Conservation (phyloP, 2,329 filamentous ascomycete species). For the Sarocladiaceae sp. region DNA sequence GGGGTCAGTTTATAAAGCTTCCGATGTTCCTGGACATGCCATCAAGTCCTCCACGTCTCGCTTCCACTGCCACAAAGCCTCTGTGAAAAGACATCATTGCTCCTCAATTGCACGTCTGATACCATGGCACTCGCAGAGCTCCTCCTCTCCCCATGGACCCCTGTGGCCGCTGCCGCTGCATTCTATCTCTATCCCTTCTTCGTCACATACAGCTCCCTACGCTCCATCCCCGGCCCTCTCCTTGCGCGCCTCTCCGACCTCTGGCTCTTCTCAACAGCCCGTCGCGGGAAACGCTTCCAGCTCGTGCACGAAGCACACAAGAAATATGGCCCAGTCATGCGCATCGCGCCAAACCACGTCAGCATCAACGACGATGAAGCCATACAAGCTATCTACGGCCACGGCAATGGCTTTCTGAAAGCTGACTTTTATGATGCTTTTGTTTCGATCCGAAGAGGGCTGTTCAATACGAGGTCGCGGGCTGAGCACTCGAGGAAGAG, state of each 20-base stretch:
- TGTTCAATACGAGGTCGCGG: constrained; percentile 87
- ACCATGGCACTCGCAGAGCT: constrained; percentile 25
- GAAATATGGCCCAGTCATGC: constrained; percentile 72
- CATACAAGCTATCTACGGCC: constrained; percentile 73
- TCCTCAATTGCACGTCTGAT: no score
- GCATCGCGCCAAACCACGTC: constrained; percentile 81
- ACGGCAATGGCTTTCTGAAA: constrained; percentile 73
- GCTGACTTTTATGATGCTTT: constrained; percentile 89
- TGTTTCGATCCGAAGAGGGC: constrained; percentile 76
- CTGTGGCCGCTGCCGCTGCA: constrained; percentile 16
- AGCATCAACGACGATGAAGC: constrained; percentile 77
- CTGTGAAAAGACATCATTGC: no score
- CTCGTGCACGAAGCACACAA: constrained; percentile 70
- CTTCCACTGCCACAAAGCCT: no score
- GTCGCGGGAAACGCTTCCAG: constrained; percentile 61
- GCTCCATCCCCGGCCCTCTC: constrained; percentile 59
- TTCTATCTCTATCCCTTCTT: constrained; percentile 50
- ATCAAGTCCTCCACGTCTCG: no score
- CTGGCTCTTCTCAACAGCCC: constrained; percentile 68
- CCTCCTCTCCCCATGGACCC: constrained; percentile 40
- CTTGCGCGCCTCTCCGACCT: constrained; percentile 67
- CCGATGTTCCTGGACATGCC: not conserved
- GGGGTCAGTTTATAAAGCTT: not conserved
- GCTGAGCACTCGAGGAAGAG: constrained; percentile 82
- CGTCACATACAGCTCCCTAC: constrained; percentile 45